Evolutionary conservation across 306 rosid species (phyloP).

Genomic region (Cyclanthera cordifolia): DNA sequence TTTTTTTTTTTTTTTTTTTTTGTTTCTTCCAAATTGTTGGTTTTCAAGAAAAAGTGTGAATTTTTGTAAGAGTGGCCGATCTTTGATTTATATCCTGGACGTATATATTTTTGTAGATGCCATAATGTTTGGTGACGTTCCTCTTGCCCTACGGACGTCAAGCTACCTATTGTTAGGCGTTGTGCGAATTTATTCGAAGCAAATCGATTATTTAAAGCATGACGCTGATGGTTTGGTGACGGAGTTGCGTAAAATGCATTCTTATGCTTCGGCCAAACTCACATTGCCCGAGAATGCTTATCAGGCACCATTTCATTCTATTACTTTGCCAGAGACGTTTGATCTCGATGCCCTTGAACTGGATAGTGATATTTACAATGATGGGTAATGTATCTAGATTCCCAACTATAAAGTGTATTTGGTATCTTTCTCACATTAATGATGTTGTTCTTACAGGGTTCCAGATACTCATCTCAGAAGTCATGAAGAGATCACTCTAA

Average conservation of each 20-base stretch:
- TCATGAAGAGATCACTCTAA: conserved; percentile 59
- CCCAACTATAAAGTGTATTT: background rate
- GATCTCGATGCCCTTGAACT: conserved; percentile 51
- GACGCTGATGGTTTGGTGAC: conserved; percentile 36
- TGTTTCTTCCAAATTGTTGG: background rate
- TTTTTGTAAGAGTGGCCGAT: background rate
- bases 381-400: conserved; percentile 28
- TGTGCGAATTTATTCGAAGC: conserved; percentile 76
- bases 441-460: conserved; percentile 28
- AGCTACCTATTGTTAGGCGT: conserved; percentile 75
- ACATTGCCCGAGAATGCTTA: conserved; percentile 52
- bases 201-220: conserved; percentile 54
- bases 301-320: conserved; percentile 51
- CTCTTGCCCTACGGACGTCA: conserved; percentile 75
- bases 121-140: conserved; percentile 83
- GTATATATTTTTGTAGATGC: conserved; percentile 33
- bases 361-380: conserved; percentile 17
- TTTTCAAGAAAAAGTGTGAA: background rate
- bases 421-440: background rate
- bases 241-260: conserved; percentile 17
- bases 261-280: conserved; percentile 36
- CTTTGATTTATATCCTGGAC: background rate
- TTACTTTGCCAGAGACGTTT: conserved; percentile 57
- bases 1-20: too few species aligned
- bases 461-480: conserved; percentile 37